Evolutionary conservation across 805 yeast species (phyloP).

Genomic region (Lipomyces kockii): DNA sequence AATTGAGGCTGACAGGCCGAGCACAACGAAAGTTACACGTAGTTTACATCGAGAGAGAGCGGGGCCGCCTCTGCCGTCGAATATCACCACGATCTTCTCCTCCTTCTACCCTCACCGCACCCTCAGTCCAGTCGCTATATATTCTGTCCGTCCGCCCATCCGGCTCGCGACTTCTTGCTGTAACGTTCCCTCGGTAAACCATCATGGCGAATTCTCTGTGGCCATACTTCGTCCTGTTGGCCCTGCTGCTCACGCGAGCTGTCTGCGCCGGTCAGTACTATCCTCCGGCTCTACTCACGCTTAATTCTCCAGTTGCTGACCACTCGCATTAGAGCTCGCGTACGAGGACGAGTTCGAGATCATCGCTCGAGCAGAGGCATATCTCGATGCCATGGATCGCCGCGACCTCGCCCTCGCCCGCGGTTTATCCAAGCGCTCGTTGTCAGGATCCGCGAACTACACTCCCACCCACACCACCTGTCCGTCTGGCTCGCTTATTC

Average conservation of each 20-base stretch:
- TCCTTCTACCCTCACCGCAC: too few relatives aligned
- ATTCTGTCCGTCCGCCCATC: neutral
- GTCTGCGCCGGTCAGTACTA: neutral
- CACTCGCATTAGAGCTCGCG: neutral
- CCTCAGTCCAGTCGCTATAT: neutral
- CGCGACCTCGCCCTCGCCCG: constrained; percentile 1
- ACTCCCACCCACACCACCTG: constrained; percentile 21
- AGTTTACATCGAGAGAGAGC: neutral
- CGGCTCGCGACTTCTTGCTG: neutral
- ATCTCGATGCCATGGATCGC: constrained; percentile 3
- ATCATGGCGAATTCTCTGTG: neutral
- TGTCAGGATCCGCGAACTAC: constrained; percentile 13
- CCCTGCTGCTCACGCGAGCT: neutral
- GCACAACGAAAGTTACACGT: neutral
- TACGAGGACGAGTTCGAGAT: neutral
- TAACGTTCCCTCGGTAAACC: neutral
- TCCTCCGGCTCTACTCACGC: too few relatives aligned
- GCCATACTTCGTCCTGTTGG: neutral
- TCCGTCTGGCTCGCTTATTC: constrained; percentile 28
- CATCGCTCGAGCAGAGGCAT: constrained; percentile 6
- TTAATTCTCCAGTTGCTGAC: neutral
- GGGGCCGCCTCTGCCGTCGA: too few relatives aligned
- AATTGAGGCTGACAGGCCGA: neutral
- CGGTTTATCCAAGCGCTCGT: constrained; percentile 2
- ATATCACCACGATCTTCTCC: too few relatives aligned